Evolutionary conservation across 495 filamentous ascomycete species (phyloP), one percentile per base, ranked within the genome.

Genomic region (Aspergillus mulundensis): DNA sequence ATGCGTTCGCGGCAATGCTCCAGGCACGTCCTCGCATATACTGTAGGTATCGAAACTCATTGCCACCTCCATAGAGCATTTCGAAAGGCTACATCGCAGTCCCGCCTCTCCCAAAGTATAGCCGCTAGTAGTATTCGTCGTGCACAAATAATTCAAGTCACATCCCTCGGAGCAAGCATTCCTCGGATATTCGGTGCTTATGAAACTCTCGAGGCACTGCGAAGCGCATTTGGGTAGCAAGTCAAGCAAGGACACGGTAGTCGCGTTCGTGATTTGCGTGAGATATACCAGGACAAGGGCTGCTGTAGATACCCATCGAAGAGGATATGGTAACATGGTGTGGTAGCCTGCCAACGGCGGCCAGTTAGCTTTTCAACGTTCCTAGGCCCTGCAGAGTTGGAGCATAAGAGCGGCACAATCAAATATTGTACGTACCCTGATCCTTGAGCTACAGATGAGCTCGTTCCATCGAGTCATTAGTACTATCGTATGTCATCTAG

Each of bases 51-150:
- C 72, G 7, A 64, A 61, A 10, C 43, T 61, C 14, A 64, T 50
- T 5, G 61, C 52, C 7, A 65, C 58, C 2, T 64, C 53, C 16
- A 66, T 44, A 18, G 70, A 54, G 46, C 80, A 83, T 20, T 58
- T 47, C 1, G 79, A 77, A 44, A 78, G 66, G 12, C 84, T 76
- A 64, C 88, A 91, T 55, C 80, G 78, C 53, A 88, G 64, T 8
- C 81, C 84, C 7, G 77, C 85, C 67, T 90, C 87, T 11, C 87
- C 87, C 45, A 92, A 52, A 0, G 87, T 89, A 54, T 85, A 85
- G 28, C 84, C 85, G 53, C 77, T 79, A 11, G 61, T 65, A n/a
- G 81, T 86, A 43, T 74, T 73, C 38, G 77, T 76, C 34, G 71
- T 69, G 63, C 88, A 91, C 8, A 90, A 71, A 61, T 87, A 90